These are phyloP conservation scores for Diutina sp. DNA, from an alignment of 1,139 yeast genomes.

Conservation along the genomic window DNA sequence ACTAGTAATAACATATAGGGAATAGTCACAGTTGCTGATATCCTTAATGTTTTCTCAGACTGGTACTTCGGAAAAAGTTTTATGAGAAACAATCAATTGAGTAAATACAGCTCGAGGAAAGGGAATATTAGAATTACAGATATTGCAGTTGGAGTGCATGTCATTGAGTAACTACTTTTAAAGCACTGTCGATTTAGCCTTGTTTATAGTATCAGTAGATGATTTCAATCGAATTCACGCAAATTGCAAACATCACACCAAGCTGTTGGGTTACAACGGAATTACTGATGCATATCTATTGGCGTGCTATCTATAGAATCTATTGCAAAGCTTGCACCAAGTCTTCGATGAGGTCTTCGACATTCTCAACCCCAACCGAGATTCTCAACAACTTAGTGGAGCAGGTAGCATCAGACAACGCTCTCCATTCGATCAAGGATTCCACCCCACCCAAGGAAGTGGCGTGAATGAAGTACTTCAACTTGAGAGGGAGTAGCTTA, in stretches of 20 bases:
- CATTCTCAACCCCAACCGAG: slow-evolving; percentile 69
- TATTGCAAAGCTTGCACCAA: slow-evolving; percentile 18
- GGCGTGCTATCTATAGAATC: slow-evolving; percentile 4
- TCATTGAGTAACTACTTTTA: no score
- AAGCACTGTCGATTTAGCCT: no score
- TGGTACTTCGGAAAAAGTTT: no score
- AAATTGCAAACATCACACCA: slow-evolving; percentile 26
- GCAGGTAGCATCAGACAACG: slow-evolving; percentile 51
- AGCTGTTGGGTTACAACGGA: slow-evolving; percentile 37
- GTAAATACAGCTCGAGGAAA: no score
- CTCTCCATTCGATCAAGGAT: slow-evolving; percentile 84
- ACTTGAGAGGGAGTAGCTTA: slow-evolving; percentile 46
- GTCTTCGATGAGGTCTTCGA: slow-evolving; percentile 62
- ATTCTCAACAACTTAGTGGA: slow-evolving; percentile 50
- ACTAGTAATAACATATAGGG: no score
- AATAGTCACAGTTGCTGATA: no score
- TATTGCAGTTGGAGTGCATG: no score
- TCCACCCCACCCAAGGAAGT: slow-evolving; percentile 94
- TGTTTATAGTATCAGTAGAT: slow-evolving; percentile 6
- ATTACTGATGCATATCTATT: slow-evolving; percentile 6
- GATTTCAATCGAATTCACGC: slow-evolving; percentile 40
- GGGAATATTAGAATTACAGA: no score
- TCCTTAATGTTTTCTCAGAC: no score
- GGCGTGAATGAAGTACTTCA: slow-evolving; percentile 74
- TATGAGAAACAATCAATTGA: no score